phyloP scores from a whole-genome alignment of 1,284 basidiomycete genomes.

The Ceratobasidium sp. region DNA sequence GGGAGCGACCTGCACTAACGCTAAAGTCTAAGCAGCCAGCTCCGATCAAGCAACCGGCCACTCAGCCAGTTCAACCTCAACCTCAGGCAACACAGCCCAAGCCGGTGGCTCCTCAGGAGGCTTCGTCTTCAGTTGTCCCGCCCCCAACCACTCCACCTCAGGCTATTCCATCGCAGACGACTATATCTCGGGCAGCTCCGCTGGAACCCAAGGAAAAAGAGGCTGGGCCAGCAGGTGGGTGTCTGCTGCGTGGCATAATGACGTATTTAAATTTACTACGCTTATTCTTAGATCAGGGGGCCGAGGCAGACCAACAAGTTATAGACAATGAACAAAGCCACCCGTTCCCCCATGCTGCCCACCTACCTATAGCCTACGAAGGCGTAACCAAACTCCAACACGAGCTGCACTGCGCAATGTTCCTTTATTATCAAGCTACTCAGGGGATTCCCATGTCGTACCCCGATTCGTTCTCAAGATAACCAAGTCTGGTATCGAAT shows the following conservation, averaged over 20 bases:
- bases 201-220: not conserved
- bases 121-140: too few relatives aligned
- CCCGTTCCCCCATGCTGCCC: not conserved
- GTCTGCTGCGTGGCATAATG: not conserved
- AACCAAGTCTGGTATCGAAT: conserved; percentile 19
- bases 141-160: not conserved
- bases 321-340: conserved; percentile 11
- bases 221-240: not conserved
- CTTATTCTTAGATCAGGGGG: not conserved
- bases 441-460: conserved; percentile 23
- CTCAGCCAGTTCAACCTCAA: not conserved
- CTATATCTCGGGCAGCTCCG: not conserved
- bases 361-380: conserved; percentile 18
- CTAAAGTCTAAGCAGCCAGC: not conserved
- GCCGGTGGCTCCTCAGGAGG: not conserved
- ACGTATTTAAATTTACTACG: not conserved
- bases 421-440: conserved; percentile 13
- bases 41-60: not conserved
- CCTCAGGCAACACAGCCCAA: not conserved
- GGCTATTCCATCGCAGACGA: not conserved
- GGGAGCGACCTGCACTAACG: too few relatives aligned
- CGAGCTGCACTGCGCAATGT: conserved; percentile 30
- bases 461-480: not conserved
- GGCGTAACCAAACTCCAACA: conserved; percentile 23
- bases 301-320: not conserved